phyloP scores from a whole-genome alignment of 495 filamentous ascomycete genomes.

The Jackrogersella multiformis region DNA sequence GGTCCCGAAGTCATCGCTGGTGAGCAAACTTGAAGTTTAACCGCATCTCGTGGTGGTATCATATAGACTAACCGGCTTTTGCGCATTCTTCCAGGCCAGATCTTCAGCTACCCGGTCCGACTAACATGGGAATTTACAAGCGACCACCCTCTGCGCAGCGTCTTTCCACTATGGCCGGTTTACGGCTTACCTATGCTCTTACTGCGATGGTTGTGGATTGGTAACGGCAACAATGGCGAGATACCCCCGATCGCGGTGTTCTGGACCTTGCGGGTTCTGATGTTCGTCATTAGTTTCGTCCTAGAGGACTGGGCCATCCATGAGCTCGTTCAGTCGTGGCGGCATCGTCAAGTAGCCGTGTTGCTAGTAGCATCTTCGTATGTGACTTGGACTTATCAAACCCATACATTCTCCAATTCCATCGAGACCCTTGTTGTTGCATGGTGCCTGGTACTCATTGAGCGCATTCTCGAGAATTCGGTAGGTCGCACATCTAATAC shows the following conservation, averaged over 20 bases:
- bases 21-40: constrained; percentile 55
- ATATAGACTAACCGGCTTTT: constrained; percentile 28
- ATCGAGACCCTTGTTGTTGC: constrained; percentile 90
- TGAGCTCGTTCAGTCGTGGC: constrained; percentile 80
- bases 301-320: constrained; percentile 97
- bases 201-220: constrained; percentile 83
- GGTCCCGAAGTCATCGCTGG: constrained; percentile 96
- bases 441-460: constrained; percentile 91
- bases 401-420: constrained; percentile 98
- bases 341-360: constrained; percentile 75
- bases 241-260: constrained; percentile 79
- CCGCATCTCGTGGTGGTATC: background rate
- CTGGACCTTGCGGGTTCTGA: constrained; percentile 83
- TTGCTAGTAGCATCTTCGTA: constrained; percentile 92
- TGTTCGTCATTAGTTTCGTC: constrained; percentile 95
- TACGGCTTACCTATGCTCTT: constrained; percentile 94
- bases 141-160: constrained; percentile 84
- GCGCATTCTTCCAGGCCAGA: constrained; percentile 69
- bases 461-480: constrained; percentile 79
- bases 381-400: constrained; percentile 98
- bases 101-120: constrained; percentile 86
- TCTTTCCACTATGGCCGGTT: constrained; percentile 94
- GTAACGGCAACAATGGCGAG: constrained; percentile 64
- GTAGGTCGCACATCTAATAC: constrained; percentile 55
- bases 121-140: constrained; percentile 95